Evolutionary conservation across 2,329 filamentous ascomycete species (phyloP).

Genomic region (Xylariales sp.): DNA sequence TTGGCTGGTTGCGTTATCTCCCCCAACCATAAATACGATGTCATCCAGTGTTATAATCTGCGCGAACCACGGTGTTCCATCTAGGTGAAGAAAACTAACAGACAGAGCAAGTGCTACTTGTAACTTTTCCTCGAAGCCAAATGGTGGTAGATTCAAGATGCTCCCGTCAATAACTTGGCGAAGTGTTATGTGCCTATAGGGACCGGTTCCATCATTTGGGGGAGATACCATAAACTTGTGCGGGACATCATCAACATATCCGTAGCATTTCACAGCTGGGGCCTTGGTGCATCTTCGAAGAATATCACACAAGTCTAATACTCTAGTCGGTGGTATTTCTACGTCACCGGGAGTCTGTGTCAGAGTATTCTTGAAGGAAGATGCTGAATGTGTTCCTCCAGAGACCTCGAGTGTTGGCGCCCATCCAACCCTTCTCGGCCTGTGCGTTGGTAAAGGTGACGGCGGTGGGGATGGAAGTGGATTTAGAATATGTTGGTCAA

Average conservation of each 20-base stretch:
- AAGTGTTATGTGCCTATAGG: background rate
- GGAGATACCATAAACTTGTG: conserved; percentile 21
- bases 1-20: background rate
- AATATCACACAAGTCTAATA: conserved; percentile 14
- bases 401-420: too few relatives aligned
- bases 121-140: conserved; percentile 7
- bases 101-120: conserved; percentile 23
- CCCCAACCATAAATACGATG: conserved; percentile 2
- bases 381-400: too few relatives aligned
- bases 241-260: conserved; percentile 11
- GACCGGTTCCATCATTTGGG: background rate
- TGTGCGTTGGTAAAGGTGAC: background rate
- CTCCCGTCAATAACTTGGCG: conserved; percentile 12
- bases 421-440: background rate
- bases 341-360: background rate
- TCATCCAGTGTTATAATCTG: conserved; percentile 22
- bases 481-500: background rate
- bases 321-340: background rate
- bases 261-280: background rate
- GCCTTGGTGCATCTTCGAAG: background rate
- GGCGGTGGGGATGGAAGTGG: background rate
- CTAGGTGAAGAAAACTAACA: conserved; percentile 14
- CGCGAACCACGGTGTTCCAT: conserved; percentile 18
- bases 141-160: background rate
- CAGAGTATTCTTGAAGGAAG: too few relatives aligned